Evolutionary conservation across 1,284 basidiomycete species (phyloP), one percentile per base, ranked within the genome.

Genomic region (Boletus nobilissimus): DNA sequence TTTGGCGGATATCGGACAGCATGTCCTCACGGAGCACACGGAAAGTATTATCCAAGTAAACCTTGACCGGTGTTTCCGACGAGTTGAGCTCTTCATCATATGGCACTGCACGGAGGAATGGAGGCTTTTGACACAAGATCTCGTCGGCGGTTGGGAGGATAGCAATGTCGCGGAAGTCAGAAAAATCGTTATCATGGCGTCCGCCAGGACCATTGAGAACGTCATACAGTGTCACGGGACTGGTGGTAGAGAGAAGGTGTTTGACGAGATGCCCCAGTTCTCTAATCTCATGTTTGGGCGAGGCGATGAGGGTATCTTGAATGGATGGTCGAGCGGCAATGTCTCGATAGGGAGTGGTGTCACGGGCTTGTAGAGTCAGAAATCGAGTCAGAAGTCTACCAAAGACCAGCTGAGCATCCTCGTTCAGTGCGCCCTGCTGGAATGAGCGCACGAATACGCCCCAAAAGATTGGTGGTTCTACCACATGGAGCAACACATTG

Each of bases 11-110:
- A 77, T 93, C 92, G 73, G 89, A 87, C 6, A 93, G 77, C 91
- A 94, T 92, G 77, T 94, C 93, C 80, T 94, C 93, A 3, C 93
- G 85, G 24, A 93, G 84, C 40, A 94, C 86, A 6, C 93, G 89
- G 79, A 92, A 94, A 70, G 91, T 91, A 72, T 92, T 93, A 78
- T 94, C 93, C 24, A 94, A 83, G 77, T 93, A 90, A 5, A 86
- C 86, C 1, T 86, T 82, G 11, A 88, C 79, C 1, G 90, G 87
- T 3, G 78, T 81, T 1, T 85, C 82, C 38, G 85, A 85, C 0
- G 84, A 83, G 18, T 83, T 79, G 0, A 88, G 86, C 22, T 90
- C 89, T 0, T 91, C 89, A 81, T 85, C 9, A 80, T 79, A 48
- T 13, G 86, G 46, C 11, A 46, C 85, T 1, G 86, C 2, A 7